These are phyloP conservation scores for Dentipellis sp. DNA, from an alignment of 768 basidiomycete species.

Conservation along the genomic window DNA sequence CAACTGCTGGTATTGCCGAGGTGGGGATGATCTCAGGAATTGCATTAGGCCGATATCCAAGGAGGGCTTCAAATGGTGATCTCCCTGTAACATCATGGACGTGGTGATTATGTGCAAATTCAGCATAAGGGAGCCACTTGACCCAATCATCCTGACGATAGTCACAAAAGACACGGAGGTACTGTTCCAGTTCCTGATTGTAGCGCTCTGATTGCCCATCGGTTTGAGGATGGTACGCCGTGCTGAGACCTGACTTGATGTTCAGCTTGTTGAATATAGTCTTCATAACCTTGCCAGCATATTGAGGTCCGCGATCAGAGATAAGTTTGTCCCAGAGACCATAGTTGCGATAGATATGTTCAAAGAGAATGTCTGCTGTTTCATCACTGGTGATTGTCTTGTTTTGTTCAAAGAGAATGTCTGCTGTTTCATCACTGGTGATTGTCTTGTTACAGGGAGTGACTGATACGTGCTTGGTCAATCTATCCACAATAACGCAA, in stretches of 20 bases:
- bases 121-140: slow-evolving; percentile 21
- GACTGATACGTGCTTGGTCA: no score
- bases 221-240: slow-evolving; percentile 36
- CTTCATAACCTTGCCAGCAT: slow-evolving; percentile 24
- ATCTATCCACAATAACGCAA: no score
- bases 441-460: no score
- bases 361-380: slow-evolving; percentile 9
- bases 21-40: not conserved
- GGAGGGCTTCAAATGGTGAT: slow-evolving; percentile 22
- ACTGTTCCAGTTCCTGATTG: slow-evolving; percentile 32
- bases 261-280: slow-evolving; percentile 22
- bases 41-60: not conserved
- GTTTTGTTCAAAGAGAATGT: no score
- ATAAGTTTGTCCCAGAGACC: slow-evolving; percentile 8
- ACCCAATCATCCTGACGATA: slow-evolving; percentile 28
- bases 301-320: slow-evolving; percentile 15
- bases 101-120: slow-evolving; percentile 27
- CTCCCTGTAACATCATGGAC: slow-evolving; percentile 19
- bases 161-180: slow-evolving; percentile 25
- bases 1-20: not conserved
- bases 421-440: no score
- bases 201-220: slow-evolving; percentile 32
- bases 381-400: slow-evolving; percentile 15
- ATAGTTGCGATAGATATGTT: slow-evolving; percentile 9
- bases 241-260: slow-evolving; percentile 33